These are phyloP conservation scores for Scheffersomyces spartinae DNA, from an alignment of 805 yeast species.

Conservation along the genomic window DNA sequence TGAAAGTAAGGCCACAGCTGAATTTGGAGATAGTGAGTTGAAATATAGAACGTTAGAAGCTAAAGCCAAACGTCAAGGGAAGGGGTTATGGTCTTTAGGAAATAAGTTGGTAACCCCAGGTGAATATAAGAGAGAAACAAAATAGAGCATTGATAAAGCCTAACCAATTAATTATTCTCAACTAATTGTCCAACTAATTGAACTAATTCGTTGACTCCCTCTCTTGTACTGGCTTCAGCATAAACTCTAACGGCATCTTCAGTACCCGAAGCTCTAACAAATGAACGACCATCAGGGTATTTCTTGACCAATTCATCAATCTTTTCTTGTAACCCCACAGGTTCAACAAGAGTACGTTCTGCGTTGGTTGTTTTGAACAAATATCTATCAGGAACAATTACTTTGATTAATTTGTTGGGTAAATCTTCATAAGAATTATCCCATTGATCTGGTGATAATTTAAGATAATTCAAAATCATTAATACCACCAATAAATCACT, in stretches of 20 bases:
- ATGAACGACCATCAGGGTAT: slow-evolving; percentile 61
- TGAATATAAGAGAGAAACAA: slow-evolving; percentile 52
- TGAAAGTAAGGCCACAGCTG: slow-evolving; percentile 71
- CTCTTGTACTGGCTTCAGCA: slow-evolving; percentile 62
- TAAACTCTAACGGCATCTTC: slow-evolving; percentile 96
- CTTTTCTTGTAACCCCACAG: slow-evolving; percentile 61
- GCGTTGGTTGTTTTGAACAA: slow-evolving; percentile 80
- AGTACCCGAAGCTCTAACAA: slow-evolving; percentile 95
- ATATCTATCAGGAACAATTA: slow-evolving; percentile 70
- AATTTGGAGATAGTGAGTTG: slow-evolving; percentile 69
- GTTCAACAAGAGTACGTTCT: slow-evolving; percentile 70
- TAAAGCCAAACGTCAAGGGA: slow-evolving; percentile 40
- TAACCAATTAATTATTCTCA: slow-evolving; percentile 2
- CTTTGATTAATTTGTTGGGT: slow-evolving; percentile 78
- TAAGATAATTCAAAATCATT: slow-evolving; percentile 44
- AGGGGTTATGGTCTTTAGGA: slow-evolving; percentile 62
- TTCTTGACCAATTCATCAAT: slow-evolving; percentile 56
- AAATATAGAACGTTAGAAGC: slow-evolving; percentile 49
- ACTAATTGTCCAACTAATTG: slow-evolving; percentile 17
- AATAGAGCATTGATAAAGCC: no score
- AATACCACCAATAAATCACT: slow-evolving; percentile 80
- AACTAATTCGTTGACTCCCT: slow-evolving; percentile 18
- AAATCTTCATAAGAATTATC: slow-evolving; percentile 65
- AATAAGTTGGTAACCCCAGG: slow-evolving; percentile 59
- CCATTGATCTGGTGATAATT: slow-evolving; percentile 62